Evolutionary conservation across 352 stramenopile genomes (phyloP), one percentile per base, ranked within the genome.

Genomic region (Bremia lactucae): DNA sequence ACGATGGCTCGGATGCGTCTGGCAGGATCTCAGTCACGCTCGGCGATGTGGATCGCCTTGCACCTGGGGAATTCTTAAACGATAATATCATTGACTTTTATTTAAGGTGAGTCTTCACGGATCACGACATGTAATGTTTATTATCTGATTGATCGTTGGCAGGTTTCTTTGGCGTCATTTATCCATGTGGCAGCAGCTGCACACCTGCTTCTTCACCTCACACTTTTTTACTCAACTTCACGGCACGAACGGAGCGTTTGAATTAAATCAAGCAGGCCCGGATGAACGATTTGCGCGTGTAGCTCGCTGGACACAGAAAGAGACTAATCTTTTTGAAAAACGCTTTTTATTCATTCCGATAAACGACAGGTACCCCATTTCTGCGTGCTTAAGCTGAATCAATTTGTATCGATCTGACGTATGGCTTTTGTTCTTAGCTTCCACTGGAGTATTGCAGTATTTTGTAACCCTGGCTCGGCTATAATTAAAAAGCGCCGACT

Each of bases 201-300:
- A 69, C 31, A 71, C 88, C 19, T 90, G 97, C 48, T 90, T 97
- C 46, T 98, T 97, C 55, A 96, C 84, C 15, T 96, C 89, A 9
- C 89, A 97, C 59, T 98, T 98, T 43, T 97, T 95, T 65, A 93
- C 91, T 18, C 94, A 89, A 19, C 52, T 98, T 7, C 68, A 76
- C 42, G 68, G 86, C 1, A 65, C 45, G 2, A 66, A 66, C 10
- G 61, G 49, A 11, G 46, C 45, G 31, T 45, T 55, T 25, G 60
- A 70, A 24, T 26, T 62, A 36, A 31, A 45, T 20, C 49, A n/a
- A 2, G 15, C 53, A 11, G 52, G 59, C 15, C 46, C 64, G 1
- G 61, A 77, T 29, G 68, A 83, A 36, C 66, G 71, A 14, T 73
- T 82, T 33, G 50, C 56, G 5, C 61, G 73, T 31, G 67, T 87